Base-by-base conservation (phyloP, 176 grass and related monocot genomes). In the Olyra latifolia region DNA sequence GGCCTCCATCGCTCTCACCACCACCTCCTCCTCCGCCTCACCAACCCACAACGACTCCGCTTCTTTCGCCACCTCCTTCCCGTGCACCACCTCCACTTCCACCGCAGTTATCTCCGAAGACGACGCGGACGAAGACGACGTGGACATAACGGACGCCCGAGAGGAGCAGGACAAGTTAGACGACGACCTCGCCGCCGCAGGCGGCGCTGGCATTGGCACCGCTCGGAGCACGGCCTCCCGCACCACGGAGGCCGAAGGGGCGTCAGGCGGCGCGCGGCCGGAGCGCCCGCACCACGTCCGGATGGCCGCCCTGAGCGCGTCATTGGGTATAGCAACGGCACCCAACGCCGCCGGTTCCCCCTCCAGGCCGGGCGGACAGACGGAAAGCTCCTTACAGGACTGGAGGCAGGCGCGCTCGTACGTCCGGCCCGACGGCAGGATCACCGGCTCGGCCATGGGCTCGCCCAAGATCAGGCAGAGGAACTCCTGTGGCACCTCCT, bases 371-470 rank as follows among this genome's bases (percentile, higher is more conserved):
- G 88, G 46, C 10, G 65, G 71, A n/a, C 8, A 28, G 71, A 91
- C 79, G 1, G 75, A 32, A 43, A 94, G 92, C 27, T 88, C 76
- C 8, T 57, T 50, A 62, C 92, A 94, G 2, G 92, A 86, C 30
- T 63, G 25, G 52, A 94, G 82, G 77, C 89, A 91, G 6, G 69
- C 82, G 44, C 83, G 71, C 86, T 94, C 89, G 66, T 84, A 94
- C 75, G 92, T 94, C 39, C 53, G 22, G 6, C 92, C 92, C 6
- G 82, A 84, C 23, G 86, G 63, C 13, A 88, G 58, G 83, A 94
- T 91, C 61, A 91, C 92, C 29, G 92, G 88, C 45, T 94, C 92
- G 0, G 66, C 86, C 92, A 94, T 91, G 42, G 88, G 80, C 13
- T 46, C 3, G 48, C 79, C 19, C 3, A 83, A 80, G 82, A 94